Percentiles rank a stretch among this genome's conserved stretches.
phyloP scores from a whole-genome alignment of 2,329 filamentous ascomycete species.

The Aspergillus viridinutans region DNA sequence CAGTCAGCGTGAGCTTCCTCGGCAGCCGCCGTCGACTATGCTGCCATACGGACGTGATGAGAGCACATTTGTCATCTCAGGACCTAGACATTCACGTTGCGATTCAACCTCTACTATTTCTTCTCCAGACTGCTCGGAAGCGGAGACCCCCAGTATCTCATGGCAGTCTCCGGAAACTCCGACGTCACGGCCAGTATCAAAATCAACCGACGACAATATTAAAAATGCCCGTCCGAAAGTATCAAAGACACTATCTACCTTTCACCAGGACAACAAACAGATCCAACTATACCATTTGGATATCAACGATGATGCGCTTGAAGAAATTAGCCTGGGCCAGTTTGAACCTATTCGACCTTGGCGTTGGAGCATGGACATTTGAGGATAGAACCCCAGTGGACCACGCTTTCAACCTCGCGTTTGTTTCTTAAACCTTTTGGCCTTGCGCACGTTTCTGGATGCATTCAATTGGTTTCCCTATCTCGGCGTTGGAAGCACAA shows the following conservation, averaged over 20 bases:
- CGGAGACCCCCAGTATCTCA: constrained; percentile 23
- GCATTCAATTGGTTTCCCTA: constrained; percentile 1
- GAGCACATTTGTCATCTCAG: constrained; percentile 18
- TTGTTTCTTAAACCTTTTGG: constrained; percentile 1
- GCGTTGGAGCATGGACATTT: constrained; percentile 45
- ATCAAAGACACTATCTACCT: constrained; percentile 30
- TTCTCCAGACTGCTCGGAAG: constrained; percentile 22
- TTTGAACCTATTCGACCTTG: constrained; percentile 34
- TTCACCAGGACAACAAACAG: constrained; percentile 30
- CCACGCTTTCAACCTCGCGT: not conserved
- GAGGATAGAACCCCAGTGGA: constrained; percentile 5
- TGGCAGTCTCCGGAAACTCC: constrained; percentile 34
- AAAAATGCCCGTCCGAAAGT: constrained; percentile 28
- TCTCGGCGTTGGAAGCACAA: constrained; percentile 11
- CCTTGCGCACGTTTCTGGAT: not conserved
- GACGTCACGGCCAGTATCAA: constrained; percentile 34
- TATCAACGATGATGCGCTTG: constrained; percentile 29
- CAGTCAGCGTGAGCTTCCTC: constrained; percentile 5
- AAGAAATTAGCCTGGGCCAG: constrained; percentile 29
- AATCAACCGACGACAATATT: constrained; percentile 28
- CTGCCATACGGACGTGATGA: constrained; percentile 17
- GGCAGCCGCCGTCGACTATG: constrained; percentile 16
- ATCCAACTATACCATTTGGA: constrained; percentile 35
- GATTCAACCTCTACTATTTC: constrained; percentile 30
- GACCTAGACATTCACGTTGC: constrained; percentile 24